A percentile compares a stretch with the other conserved stretches of the same genome.
These are phyloP conservation scores for Saccharomycopsis phalli DNA, from an alignment of 1,139 yeast genomes.

Conservation along the genomic window DNA sequence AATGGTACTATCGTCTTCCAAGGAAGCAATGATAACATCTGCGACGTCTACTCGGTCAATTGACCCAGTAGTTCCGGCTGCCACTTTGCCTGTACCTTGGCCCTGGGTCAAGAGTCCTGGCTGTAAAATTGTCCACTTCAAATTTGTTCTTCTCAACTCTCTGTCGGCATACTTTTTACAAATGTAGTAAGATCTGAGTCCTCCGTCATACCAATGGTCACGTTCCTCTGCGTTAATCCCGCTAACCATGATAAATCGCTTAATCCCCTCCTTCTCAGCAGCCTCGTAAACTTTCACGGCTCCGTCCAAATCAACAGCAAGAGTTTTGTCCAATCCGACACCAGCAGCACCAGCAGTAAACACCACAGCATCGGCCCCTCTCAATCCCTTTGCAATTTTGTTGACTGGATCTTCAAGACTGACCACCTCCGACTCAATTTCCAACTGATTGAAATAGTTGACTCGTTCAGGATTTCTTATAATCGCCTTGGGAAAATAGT, in stretches of 20 bases:
- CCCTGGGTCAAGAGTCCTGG: constrained; percentile 40
- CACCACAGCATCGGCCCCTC: constrained; percentile 48
- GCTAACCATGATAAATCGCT: constrained; percentile 46
- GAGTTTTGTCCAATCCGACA: constrained; percentile 35
- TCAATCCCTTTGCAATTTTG: constrained; percentile 32
- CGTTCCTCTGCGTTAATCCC: constrained; percentile 47
- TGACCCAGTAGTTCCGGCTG: constrained; percentile 2
- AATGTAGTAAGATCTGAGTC: constrained; percentile 36
- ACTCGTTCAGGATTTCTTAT: constrained; percentile 42
- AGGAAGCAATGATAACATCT: constrained; percentile 21
- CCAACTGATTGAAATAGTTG: constrained; percentile 29
- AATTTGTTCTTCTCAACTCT: constrained; percentile 32
- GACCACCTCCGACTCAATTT: constrained; percentile 32
- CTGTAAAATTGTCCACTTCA: constrained; percentile 45
- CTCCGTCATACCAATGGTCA: constrained; percentile 32
- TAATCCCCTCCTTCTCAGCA: constrained; percentile 36
- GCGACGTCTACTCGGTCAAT: constrained; percentile 28
- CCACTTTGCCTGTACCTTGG: constrained; percentile 33
- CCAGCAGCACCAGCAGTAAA: constrained; percentile 63
- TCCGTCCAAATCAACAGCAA: constrained; percentile 54
- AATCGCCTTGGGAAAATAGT: constrained; percentile 39
- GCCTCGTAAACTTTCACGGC: constrained; percentile 54
- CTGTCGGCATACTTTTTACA: constrained; percentile 53
- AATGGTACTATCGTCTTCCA: constrained; percentile 25
- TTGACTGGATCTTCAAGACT: constrained; percentile 34